Evolutionary conservation across 257 asterid species (phyloP).

Genomic region (Galeopsis tetrahit): DNA sequence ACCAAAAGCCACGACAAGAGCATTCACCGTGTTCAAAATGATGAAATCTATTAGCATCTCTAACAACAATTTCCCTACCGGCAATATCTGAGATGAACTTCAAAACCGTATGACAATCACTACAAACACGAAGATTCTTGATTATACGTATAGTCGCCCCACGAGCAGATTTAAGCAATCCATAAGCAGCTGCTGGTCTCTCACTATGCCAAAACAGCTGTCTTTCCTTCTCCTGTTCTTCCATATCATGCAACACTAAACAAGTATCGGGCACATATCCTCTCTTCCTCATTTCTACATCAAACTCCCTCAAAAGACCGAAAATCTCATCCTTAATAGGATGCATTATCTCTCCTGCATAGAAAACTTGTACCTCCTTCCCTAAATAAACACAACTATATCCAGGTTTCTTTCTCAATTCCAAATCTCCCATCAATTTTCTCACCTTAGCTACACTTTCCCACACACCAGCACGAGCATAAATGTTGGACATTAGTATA

Average conservation of each 20-base stretch:
- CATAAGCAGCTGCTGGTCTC: conserved; percentile 77
- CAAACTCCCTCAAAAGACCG: conserved; percentile 52
- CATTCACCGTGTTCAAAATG: conserved; percentile 66
- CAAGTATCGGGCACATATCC: conserved; percentile 73
- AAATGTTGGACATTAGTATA: conserved; percentile 63
- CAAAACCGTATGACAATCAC: conserved; percentile 67
- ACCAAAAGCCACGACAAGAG: conserved; percentile 73
- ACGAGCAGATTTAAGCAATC: conserved; percentile 63
- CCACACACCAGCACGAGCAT: conserved; percentile 72
- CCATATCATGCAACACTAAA: conserved; percentile 77
- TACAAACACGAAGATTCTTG: conserved; percentile 74
- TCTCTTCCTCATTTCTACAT: conserved; percentile 67
- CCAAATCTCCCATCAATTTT: conserved; percentile 54
- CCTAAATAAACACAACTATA: conserved; percentile 68
- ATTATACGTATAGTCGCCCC: conserved; percentile 56
- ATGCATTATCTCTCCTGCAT: conserved; percentile 67
- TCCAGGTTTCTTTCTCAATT: conserved; percentile 69
- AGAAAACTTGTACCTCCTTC: conserved; percentile 63
- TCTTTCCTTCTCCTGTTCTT: conserved; percentile 68
- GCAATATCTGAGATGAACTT: conserved; percentile 57
- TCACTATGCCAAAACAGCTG: conserved; percentile 92
- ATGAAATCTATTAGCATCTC: conserved; percentile 77
- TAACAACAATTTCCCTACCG: conserved; percentile 56
- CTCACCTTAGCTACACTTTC: conserved; percentile 60
- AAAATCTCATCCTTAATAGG: conserved; percentile 64